Evolutionary conservation across 371 early-diverging fungal genomes (phyloP).

Genomic region (Capillidium rhysosporum): DNA sequence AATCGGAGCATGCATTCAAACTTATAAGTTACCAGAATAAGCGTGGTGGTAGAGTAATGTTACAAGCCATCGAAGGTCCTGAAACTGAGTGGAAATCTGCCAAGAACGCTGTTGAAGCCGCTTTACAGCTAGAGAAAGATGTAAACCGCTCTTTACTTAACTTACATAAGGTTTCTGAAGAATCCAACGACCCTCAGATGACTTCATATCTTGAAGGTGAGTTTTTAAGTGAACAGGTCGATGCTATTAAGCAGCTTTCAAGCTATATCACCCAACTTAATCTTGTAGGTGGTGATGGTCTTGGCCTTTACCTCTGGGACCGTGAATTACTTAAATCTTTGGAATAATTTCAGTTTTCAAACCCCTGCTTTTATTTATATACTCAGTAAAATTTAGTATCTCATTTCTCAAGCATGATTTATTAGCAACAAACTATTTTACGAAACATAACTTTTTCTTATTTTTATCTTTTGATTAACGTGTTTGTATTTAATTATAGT

Average conservation of each 20-base stretch:
- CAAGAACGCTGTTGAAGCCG: conserved; percentile 36
- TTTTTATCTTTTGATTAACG: too few relatives aligned
- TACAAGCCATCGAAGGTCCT: conserved; percentile 18
- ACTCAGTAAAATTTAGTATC: too few relatives aligned
- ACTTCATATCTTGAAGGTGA: conserved; percentile 30
- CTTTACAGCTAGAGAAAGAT: conserved; percentile 42
- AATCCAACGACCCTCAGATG: conserved; percentile 29
- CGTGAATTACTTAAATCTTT: conserved; percentile 2
- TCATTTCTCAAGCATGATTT: too few relatives aligned
- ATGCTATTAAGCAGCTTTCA: conserved; percentile 38
- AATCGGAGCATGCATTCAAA: conserved; percentile 32
- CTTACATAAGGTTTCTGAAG: conserved; percentile 23
- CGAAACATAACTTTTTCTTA: too few relatives aligned
- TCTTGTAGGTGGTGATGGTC: conserved; percentile 29
- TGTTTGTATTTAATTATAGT: too few relatives aligned
- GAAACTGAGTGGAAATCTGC: conserved; percentile 36
- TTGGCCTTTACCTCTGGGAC: conserved; percentile 15
- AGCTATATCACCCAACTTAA: conserved; percentile 43
- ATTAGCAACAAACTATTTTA: too few relatives aligned
- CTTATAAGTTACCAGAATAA: conserved; percentile 35
- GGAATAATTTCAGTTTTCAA: too few relatives aligned
- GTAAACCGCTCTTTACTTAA: conserved; percentile 36
- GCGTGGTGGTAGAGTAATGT: conserved; percentile 30
- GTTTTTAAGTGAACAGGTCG: conserved; percentile 41
- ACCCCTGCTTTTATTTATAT: too few relatives aligned